Conservation (phyloP, 306 rosid genomes). For the Quercus ilex region DNA sequence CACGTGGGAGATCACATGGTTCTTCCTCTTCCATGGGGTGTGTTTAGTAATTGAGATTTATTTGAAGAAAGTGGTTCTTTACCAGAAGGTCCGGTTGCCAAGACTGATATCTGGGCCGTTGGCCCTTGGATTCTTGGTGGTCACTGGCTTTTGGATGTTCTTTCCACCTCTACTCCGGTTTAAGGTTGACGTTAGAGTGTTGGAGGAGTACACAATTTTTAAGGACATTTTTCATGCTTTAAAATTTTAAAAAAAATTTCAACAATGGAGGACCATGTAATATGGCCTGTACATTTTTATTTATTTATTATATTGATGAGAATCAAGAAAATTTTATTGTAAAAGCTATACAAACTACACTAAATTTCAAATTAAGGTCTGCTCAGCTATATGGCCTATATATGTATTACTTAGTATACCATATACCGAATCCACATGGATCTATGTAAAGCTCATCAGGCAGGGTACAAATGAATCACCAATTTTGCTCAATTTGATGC, state of each 20-base stretch:
- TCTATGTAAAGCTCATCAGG: no score
- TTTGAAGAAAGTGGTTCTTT: constrained; percentile 14
- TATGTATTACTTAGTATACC: no score
- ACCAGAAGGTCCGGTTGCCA: background rate
- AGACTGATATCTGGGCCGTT: constrained; percentile 20
- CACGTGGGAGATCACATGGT: constrained; percentile 43
- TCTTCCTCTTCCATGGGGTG: constrained; percentile 35
- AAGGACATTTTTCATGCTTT: constrained; percentile 9
- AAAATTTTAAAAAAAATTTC: no score
- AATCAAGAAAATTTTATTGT: no score
- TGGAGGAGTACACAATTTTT: constrained; percentile 38
- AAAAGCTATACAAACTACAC: no score
- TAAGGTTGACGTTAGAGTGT: constrained; percentile 21
- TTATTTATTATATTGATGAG: no score
- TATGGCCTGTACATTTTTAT: no score
- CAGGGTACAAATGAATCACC: no score
- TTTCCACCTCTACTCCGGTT: constrained; percentile 21
- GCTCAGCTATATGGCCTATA: no score
- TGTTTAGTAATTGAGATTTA: constrained; percentile 27
- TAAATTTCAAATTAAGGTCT: no score
- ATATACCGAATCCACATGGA: no score
- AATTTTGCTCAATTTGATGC: no score
- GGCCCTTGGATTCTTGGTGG: constrained; percentile 20
- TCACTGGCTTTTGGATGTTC: constrained; percentile 29
- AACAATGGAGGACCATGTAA: background rate